phyloP scores from a whole-genome alignment of 257 asterid species.

The Plantago major region DNA sequence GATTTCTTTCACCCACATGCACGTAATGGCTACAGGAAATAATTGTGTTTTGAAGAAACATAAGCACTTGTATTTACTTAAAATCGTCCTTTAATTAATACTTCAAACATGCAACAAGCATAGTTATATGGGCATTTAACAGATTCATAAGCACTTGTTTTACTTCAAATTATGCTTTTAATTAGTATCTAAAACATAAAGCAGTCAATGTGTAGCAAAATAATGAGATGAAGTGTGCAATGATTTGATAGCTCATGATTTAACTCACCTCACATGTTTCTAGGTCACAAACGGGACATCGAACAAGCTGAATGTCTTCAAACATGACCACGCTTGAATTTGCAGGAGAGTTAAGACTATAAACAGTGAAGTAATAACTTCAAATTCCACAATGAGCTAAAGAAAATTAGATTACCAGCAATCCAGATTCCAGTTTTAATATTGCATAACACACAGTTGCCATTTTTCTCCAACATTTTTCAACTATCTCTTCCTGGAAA shows the following conservation, averaged over 20 bases:
- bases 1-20: no score
- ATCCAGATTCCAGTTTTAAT: conserved; percentile 90
- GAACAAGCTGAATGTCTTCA: conserved; percentile 93
- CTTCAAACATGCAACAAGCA: no score
- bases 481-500: conserved; percentile 24
- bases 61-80: neutral
- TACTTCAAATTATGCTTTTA: no score
- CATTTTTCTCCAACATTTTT: conserved; percentile 35
- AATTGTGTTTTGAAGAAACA: neutral
- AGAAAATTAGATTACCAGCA: conserved; percentile 64
- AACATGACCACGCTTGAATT: conserved; percentile 11
- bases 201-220: no score
- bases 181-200: no score
- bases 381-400: conserved; percentile 1
- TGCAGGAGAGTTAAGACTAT: conserved; percentile 9
- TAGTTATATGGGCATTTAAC: no score
- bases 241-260: neutral
- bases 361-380: neutral
- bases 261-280: conserved; percentile 87
- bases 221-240: no score
- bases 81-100: no score
- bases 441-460: conserved; percentile 52
- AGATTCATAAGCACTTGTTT: no score
- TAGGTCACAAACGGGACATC: conserved; percentile 94
- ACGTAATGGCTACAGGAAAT: no score